Base-by-base conservation (phyloP, 352 stramenopile genomes). In the Phytopythium oedochilum region DNA sequence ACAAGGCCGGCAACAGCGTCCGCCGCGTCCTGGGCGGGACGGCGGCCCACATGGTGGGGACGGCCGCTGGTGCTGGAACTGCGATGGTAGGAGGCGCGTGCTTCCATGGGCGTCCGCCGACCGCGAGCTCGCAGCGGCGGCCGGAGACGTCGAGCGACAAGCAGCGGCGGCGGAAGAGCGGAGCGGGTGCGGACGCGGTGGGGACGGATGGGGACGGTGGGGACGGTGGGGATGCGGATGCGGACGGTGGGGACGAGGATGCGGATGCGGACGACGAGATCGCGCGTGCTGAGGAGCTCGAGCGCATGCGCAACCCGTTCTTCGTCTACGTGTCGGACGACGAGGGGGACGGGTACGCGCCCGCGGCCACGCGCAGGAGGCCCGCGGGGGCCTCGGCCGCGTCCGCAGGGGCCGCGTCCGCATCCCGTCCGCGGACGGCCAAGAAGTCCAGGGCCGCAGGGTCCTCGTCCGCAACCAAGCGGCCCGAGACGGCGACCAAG, bases 311-410 rank as follows among this genome's bases (percentile, higher is more conserved):
- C 7, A 90, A 93, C 53, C 81, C 81, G 23, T 94, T 90, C 57
- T 89, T 94, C 43, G 71, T 92, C 49, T 94, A 94, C 64, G 77
- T 90, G 25, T 87, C 77, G 5, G 83, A 94, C 53, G 85, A 89
- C 1, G 80, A 93, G 59, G 76, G 78, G 7, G 80, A 92, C 42
- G 83, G 83, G 14, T 92, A 91, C 52, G 83, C 83, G 17, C 78
- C 81, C 18, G 83, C 82, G 15, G 62, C 76, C 15, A 73, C 60
- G 38, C 64, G 77, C 2, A 86, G 78, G 63, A 88, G 82, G 45
- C 31, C 48, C 15, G 23, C 20, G 17, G 39, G 46, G 7, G 14
- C 23, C 7, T 51, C 12, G 26, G 23, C 25, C 2, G 26, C 6
- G 20, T 51, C n/a, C 20, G 11, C 28, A 26, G 55, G 56, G 44